Base-by-base conservation (phyloP, 1,139 yeast species). In the Kurtzmaniella quercitrusa region DNA sequence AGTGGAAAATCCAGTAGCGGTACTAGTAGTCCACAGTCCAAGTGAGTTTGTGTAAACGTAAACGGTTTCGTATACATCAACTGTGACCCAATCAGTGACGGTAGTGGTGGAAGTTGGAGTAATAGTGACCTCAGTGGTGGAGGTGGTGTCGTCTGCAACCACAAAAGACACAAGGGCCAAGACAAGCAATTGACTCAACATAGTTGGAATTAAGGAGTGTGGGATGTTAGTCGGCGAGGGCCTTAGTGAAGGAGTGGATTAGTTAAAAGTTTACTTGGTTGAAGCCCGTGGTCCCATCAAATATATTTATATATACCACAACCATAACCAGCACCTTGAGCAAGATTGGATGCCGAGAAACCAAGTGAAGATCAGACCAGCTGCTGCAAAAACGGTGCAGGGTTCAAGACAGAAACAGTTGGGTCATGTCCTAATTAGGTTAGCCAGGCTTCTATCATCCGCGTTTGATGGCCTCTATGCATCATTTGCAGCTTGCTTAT, bases 21-120 rank as follows among this genome's bases (percentile, higher is more conserved):
- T 59, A 16, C 57, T 51, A 17, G 75, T 65, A 32, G 75, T 70
- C 50, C 66, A 59, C 8, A 42, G 45, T 7, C 74, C 72, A 36
- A 50, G 52, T 12, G 57, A 44, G 40, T 59, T 50, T 38, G 74
- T 67, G 50, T 50, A 71, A 21, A 68, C 51, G 49, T 68, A 70
- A 21, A 53, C 67, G 5, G 72, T 65, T 40, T 63, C 69, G 38
- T 52, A 63, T 33, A 68, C 53, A 32, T 59, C 55, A 42, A 58
- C 72, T 26, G 56, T 50, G 32, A 50, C 54, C 3, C 58, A 61
- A 2, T 59, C 58, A 3, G 68, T 60, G 17, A 64, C 58, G 34
- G 69, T 65, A 16, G 56, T 52, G 6, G 70, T 64, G 15, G 60
- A 55, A 2, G 57, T 55, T 12, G 72, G 68, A 14, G 69, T 65